Evolutionary conservation across 768 basidiomycete genomes (phyloP), one percentile per base, ranked within the genome.

Genomic region (Pleurotus tuoliensis): DNA sequence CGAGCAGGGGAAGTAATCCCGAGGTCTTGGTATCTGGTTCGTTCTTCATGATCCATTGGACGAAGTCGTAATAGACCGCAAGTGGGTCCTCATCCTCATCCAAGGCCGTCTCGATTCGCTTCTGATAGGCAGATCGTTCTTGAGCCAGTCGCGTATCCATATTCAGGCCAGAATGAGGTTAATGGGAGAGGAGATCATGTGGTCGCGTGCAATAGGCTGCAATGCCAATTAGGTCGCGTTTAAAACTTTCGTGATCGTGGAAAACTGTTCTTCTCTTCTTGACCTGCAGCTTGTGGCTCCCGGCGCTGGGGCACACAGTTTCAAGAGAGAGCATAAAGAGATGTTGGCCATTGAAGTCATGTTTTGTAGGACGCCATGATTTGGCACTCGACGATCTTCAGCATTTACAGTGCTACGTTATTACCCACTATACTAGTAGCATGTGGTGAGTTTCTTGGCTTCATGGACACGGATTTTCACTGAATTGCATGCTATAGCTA

Each of bases 1-100:
- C 91, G 15, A 99, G 77, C 5, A 98, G 71, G 45, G 92, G 88
- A 2, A 88, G 66, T 34, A 97, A 80, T 15, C 91, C 90, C 15
- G 90, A 92, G 0, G 80, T 80, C 64, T 88, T 80, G 45, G 81
- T 77, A 48, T 89, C 86, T 47, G 82, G 76, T 45, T 95, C 94
- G 63, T 83, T 84, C 61, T 92, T 86, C 57, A 87, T 74, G 34
- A 88, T 94, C 91, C 94, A 98, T 59, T 90, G 83, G 51, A 98
- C 84, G 71, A 94, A 97, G 66, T 86, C 79, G 68, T 90, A 81
- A 61, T 94, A 96, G 1, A 87, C 80, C 1, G 89, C 87, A 22
- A 98, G 80, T 3, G 94, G 89, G 66, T 98, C 97, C 59, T 89
- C 88, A 56, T 92, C 91, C 59, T 90, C 88, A 11, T 75, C 75